A percentile compares a stretch with the other conserved stretches of the same genome.
phyloP scores from a whole-genome alignment of 2,329 filamentous ascomycete species.

The Aspergillus melleus region DNA sequence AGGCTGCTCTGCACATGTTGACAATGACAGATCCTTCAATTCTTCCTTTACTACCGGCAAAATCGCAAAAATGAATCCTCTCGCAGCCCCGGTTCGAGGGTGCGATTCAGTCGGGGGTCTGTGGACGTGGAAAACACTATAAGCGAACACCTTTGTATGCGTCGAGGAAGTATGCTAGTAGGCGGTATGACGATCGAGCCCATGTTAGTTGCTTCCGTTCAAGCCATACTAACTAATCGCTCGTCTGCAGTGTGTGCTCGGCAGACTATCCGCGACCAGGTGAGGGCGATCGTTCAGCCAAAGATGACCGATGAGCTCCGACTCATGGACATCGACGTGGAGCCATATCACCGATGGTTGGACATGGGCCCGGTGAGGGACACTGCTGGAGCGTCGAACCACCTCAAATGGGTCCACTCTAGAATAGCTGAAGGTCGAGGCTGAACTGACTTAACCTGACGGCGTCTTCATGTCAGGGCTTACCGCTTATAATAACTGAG shows the following conservation, averaged over 20 bases:
- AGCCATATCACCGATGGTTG: neutral
- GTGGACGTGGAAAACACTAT: neutral
- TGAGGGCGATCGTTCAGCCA: neutral
- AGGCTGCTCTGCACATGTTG: neutral
- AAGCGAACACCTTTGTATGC: neutral
- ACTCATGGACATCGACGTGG: neutral
- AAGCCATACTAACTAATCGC: neutral
- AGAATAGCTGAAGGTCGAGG: neutral
- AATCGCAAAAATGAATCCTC: neutral
- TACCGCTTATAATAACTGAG: too few relatives aligned
- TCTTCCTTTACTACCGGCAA: neutral
- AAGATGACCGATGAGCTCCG: neutral
- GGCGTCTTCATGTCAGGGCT: too few relatives aligned
- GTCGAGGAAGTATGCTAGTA: slow-evolving; percentile 2
- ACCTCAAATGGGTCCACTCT: slow-evolving; percentile 4
- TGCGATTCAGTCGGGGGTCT: neutral
- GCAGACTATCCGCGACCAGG: neutral
- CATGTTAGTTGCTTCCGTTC: neutral
- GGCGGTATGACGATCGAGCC: neutral
- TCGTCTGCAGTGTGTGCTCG: neutral
- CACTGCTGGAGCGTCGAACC: slow-evolving; percentile 2
- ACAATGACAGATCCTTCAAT: neutral
- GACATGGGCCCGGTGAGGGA: neutral
- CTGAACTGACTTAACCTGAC: neutral
- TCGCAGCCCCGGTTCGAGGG: neutral